Evolutionary conservation across 2,329 filamentous ascomycete species (phyloP).

Genomic region (Tolypocladium capitatum): DNA sequence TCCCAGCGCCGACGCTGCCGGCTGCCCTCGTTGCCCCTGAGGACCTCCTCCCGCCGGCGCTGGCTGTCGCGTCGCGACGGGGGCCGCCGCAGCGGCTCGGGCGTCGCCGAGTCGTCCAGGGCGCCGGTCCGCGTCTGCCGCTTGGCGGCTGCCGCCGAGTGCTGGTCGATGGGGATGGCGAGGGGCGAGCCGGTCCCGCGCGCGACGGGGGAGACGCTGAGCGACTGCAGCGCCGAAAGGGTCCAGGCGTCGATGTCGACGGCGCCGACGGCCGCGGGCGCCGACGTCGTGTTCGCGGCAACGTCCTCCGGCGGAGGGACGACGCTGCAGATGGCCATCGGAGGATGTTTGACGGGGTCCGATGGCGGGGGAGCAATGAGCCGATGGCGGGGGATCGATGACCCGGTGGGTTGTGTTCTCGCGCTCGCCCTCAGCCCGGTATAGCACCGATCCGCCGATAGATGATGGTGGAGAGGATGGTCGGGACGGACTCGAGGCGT

Average conservation of each 20-base stretch:
- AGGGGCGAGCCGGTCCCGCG: conserved; percentile 51
- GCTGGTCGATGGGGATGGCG: conserved; percentile 62
- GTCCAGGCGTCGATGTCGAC: conserved; percentile 59
- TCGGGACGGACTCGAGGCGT: background rate
- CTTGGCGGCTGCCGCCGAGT: conserved; percentile 3
- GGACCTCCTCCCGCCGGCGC: conserved; percentile 54
- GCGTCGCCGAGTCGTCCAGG: conserved; percentile 7
- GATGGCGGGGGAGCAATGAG: background rate
- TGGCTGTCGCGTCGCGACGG: conserved; percentile 40
- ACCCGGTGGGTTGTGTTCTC: background rate
- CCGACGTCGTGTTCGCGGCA: conserved; percentile 8
- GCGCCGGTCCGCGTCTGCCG: conserved; percentile 8
- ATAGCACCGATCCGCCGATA: background rate
- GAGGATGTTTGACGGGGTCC: background rate
- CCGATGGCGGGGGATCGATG: background rate
- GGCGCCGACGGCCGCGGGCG: conserved; percentile 11
- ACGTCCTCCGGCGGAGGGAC: conserved; percentile 32
- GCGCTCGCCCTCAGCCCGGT: background rate
- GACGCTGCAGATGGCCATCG: conserved; percentile 39
- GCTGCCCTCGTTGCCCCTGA: conserved; percentile 85
- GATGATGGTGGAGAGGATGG: background rate
- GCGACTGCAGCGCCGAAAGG: conserved; percentile 39
- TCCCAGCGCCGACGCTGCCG: conserved; percentile 84
- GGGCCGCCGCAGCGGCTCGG: conserved; percentile 28
- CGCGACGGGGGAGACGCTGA: conserved; percentile 40